Conservation (phyloP, 78 protist genomes). For the slime mould (Dictyostelium discoideum) region DNA sequence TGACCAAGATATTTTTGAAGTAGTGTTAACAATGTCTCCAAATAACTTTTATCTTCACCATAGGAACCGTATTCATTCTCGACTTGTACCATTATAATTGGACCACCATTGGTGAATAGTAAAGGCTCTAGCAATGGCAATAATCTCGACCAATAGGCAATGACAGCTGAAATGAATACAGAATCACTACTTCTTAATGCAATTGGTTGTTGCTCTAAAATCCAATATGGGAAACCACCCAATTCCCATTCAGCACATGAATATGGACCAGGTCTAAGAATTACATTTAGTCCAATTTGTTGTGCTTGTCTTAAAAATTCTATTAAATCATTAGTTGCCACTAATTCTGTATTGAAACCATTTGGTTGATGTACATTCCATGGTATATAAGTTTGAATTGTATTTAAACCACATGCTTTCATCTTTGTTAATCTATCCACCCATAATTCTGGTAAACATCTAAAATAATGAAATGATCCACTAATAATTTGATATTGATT, state of each 20-base stretch:
- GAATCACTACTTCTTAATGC: constrained; percentile 13
- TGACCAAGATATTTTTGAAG: constrained; percentile 25
- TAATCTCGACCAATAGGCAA: constrained; percentile 9
- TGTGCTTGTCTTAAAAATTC: background rate
- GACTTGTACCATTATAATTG: constrained; percentile 81
- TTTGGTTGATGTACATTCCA: constrained; percentile 85
- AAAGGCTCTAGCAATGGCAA: constrained; percentile 12
- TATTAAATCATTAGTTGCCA: background rate
- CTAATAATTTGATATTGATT: constrained; percentile 55
- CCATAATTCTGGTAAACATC: constrained; percentile 39
- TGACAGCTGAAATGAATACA: background rate
- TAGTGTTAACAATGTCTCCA: background rate
- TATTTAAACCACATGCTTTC: constrained; percentile 53
- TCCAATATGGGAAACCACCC: constrained; percentile 84
- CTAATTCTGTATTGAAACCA: background rate
- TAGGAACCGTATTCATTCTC: constrained; percentile 87
- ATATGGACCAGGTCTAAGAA: constrained; percentile 73
- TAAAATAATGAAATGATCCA: constrained; percentile 72
- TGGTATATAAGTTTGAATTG: constrained; percentile 82
- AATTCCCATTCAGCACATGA: constrained; percentile 81
- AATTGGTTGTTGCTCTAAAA: background rate
- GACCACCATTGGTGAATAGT: constrained; percentile 81
- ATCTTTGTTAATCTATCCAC: constrained; percentile 21
- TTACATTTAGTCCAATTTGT: constrained; percentile 22
- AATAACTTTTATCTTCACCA: constrained; percentile 69